Evolutionary conservation across 2,329 filamentous ascomycete genomes (phyloP), one percentile per base, ranked within the genome.

Genomic region (Alternaria brassicicola): DNA sequence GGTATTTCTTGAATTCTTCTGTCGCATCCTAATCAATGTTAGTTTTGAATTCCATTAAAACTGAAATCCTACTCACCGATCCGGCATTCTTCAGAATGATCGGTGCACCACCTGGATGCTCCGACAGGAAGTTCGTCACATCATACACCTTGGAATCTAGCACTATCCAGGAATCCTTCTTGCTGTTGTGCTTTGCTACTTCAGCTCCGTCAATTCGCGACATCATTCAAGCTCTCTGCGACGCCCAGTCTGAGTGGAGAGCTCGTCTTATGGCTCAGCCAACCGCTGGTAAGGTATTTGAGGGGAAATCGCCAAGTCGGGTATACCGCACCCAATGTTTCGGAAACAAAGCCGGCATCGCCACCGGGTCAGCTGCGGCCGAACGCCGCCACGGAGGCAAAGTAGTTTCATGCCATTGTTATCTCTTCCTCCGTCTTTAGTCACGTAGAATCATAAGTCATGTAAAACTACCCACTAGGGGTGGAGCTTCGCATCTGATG

Each of bases 131-230:
- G 13, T 83, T 81, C 4, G 86, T 88, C 30, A 91, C 77, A 72
- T 91, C 85, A 78, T 88, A 90, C 5, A 90, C 86, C 62, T 85
- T 84, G 33, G 84, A 84, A 69, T 90, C 84, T 8, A 91, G 82
- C 6, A 90, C 87, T 48, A 91, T 84, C 89, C 89, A 92, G 64
- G 79, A 81, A 7, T 70, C 71, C 9, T 74, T 70, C 46, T 71
- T 75, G 49, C 47, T 73, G 38, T 63, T 68, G 57, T 77, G 75
- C 53, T 71, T 72, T 30, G 69, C 71, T 49, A 76, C 68, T 35
- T 76, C 74, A 35, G 71, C 72, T 39, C 73, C 74, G 47, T 75
- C 61, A 46, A 76, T 67, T 36, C 55, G 49, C 31, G 59, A 53
- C 71, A 73, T 73, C 4, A 19, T 64, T 47, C 26, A 19, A 56